Evolutionary conservation across 164 flowering plant genomes (phyloP), one percentile per base, ranked within the genome.

Genomic region (Santalum album): DNA sequence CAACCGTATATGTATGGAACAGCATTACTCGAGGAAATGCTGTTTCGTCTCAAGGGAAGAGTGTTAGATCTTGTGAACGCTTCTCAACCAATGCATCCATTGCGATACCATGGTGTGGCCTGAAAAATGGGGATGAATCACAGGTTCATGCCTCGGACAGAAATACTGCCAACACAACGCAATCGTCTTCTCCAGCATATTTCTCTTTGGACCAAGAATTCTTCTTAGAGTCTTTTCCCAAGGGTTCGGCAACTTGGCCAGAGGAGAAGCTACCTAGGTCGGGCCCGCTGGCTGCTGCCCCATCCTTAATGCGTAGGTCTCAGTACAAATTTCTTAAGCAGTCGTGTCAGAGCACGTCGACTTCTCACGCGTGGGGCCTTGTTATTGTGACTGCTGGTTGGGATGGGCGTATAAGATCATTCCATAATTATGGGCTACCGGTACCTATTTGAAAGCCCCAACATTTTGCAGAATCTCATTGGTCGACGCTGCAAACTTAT

Each of bases 331-430:
- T 83, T 51, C 59, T 83, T 51, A 75, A 65, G 60, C 16, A 66
- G 34, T 76, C 81, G 36, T 80, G 75, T 62, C 71, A 70, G 61
- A 72, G 70, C 57, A 57, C 76, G 12, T 63, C 72, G 0, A 68
- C 42, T 52, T 73, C 86, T 51, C 84, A 83, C 58, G 75, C 78
- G 1, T 83, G 90, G 90, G 90, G 84, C 34, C 44, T 83, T 39
- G 90, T 83, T 20, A 75, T 83, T 25, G 84, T 83, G 49, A 81
- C 90, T n/a, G 90, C 81, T 5, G 82, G 82, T 7, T 73, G 75
- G 82, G 84, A 80, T 65, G 90, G 90, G 11, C 69, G 81, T 21
- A 83, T 83, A n/a, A 64, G 71, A 36, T 72, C 82, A 34, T 83
- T 80, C 71, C 84, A 64, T 68, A 83, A 80, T 55, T 83, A 80